Conservation (phyloP, 176 grass and related monocot genomes). For the Cocos nucifera region DNA sequence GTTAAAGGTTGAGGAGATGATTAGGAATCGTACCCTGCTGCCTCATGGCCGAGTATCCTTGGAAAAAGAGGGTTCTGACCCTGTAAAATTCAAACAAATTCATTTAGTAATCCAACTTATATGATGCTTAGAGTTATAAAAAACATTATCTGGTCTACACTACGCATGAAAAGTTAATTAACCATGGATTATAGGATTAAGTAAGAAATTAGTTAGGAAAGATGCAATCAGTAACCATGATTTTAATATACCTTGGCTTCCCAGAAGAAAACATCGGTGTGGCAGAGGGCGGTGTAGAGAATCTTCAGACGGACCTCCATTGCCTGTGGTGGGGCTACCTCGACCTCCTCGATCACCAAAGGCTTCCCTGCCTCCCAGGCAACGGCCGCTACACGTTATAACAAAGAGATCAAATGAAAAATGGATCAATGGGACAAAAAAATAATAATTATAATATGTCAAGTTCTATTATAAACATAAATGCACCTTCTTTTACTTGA, state of each 20-base stretch:
- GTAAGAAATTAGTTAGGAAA: too few species aligned
- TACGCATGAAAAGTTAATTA: too few species aligned
- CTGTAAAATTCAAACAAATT: background rate
- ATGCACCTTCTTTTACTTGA: too few species aligned
- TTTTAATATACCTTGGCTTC: slow-evolving; percentile 55
- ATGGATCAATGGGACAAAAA: background rate
- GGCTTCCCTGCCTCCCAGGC: slow-evolving; percentile 88
- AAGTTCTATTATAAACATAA: too few species aligned
- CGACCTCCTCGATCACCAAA: slow-evolving; percentile 66
- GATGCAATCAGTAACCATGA: too few species aligned
- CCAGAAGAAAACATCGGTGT: slow-evolving; percentile 92
- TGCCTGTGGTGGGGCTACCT: slow-evolving; percentile 69
- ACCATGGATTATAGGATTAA: too few species aligned
- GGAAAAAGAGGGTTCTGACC: slow-evolving; percentile 5
- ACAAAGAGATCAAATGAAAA: background rate
- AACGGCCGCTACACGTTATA: slow-evolving; percentile 47
- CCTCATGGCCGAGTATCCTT: slow-evolving; percentile 3
- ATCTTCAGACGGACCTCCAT: slow-evolving; percentile 85
- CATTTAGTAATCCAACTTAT: slow-evolving; percentile 7
- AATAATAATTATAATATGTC: too few species aligned
- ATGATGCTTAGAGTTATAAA: slow-evolving; percentile 11
- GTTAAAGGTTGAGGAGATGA: background rate
- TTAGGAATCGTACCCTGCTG: background rate
- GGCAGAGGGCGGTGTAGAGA: slow-evolving; percentile 71
- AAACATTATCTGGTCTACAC: too few species aligned